phyloP scores from a whole-genome alignment of 2,329 filamentous ascomycete species.

The Aspergillus sp. region DNA sequence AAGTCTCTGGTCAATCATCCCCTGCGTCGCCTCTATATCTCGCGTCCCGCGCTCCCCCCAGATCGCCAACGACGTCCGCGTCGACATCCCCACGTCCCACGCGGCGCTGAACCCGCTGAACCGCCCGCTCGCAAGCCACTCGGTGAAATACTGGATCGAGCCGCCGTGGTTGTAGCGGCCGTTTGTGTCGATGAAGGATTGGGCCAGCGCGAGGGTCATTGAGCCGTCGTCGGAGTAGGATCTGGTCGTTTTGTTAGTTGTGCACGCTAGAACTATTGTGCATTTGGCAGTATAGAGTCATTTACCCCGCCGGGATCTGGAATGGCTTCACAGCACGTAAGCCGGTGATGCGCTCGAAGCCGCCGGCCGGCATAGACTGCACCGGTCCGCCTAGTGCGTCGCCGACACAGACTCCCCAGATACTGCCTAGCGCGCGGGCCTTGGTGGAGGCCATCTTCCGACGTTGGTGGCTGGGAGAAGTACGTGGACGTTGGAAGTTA shows the following conservation, averaged over 20 bases:
- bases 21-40: constrained; percentile 8
- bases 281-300: background rate
- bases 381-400: constrained; percentile 38
- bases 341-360: constrained; percentile 26
- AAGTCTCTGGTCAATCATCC: constrained; percentile 9
- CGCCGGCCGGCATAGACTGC: constrained; percentile 28
- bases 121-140: constrained; percentile 28
- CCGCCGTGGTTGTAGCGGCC: constrained; percentile 21
- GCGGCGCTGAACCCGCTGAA: constrained; percentile 26
- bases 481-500: too few species aligned
- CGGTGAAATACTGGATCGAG: constrained; percentile 27
- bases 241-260: constrained; percentile 6
- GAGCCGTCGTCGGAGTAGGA: constrained; percentile 37
- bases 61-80: constrained; percentile 19
- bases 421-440: constrained; percentile 13
- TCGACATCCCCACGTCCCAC: constrained; percentile 34
- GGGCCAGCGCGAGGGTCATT: constrained; percentile 35
- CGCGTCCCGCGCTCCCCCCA: constrained; percentile 17
- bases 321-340: constrained; percentile 26
- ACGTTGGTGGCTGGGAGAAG: background rate
- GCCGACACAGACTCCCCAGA: constrained; percentile 33
- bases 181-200: constrained; percentile 26
- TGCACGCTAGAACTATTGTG: too few species aligned
- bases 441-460: background rate
- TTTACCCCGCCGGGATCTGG: constrained; percentile 26